A percentile compares a stretch with the other conserved stretches of the same genome.
phyloP scores from a whole-genome alignment of 2,329 filamentous ascomycete genomes.

The Neocatenulostroma microsporum region DNA sequence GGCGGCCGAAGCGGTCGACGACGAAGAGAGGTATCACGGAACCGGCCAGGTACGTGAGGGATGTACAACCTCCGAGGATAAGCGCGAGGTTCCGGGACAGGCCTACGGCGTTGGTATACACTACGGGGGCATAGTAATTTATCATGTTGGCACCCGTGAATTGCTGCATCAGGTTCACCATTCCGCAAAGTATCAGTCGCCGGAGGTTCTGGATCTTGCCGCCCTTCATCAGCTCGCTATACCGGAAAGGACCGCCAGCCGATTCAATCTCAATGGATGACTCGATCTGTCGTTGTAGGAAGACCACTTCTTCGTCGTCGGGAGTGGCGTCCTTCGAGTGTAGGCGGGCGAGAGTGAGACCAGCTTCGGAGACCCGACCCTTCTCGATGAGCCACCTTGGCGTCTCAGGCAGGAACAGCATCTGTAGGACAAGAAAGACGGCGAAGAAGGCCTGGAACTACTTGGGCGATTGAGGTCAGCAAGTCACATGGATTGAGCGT shows the following conservation, averaged over 20 bases:
- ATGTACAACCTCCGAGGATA: too few relatives aligned
- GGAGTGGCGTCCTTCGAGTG: constrained; percentile 2
- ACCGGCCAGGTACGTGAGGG: too few relatives aligned
- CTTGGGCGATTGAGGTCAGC: too few relatives aligned
- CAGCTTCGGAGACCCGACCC: constrained; percentile 44
- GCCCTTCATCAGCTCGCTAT: neutral
- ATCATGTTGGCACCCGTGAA: too few relatives aligned
- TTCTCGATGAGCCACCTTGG: constrained; percentile 50
- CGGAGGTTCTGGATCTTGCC: constrained; percentile 2
- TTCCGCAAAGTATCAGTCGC: neutral
- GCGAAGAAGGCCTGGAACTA: constrained; percentile 38
- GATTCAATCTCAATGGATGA: constrained; percentile 4
- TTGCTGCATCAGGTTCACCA: constrained; percentile 3
- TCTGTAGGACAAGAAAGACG: constrained; percentile 39
- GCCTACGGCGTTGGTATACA: too few relatives aligned
- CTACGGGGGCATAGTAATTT: too few relatives aligned
- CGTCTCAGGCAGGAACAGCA: constrained; percentile 47
- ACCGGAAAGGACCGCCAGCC: constrained; percentile 25
- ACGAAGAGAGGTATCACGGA: too few relatives aligned
- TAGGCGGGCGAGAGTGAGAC: constrained; percentile 3
- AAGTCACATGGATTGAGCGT: too few relatives aligned
- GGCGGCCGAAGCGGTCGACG: too few relatives aligned
- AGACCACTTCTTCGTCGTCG: constrained; percentile 2
- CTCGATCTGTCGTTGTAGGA: constrained; percentile 2
- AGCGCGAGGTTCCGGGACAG: too few relatives aligned